These are phyloP conservation scores for Cucumis melo DNA, from an alignment of 306 rosid species.

Conservation along the genomic window DNA sequence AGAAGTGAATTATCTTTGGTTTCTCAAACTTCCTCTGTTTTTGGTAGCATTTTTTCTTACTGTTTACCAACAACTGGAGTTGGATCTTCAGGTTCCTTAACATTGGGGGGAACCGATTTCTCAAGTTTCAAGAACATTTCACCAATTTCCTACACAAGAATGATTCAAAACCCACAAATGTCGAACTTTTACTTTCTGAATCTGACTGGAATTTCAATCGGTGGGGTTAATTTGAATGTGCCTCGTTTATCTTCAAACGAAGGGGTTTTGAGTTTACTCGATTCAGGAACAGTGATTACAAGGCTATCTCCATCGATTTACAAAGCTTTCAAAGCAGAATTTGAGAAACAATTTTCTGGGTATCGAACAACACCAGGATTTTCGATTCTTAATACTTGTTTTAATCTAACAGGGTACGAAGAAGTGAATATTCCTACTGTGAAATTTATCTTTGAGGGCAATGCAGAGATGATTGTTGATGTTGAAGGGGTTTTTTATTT, in stretches of 20 bases:
- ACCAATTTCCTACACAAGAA: constrained; percentile 57
- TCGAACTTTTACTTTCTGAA: constrained; percentile 56
- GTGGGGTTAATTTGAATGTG: constrained; percentile 32
- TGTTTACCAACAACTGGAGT: constrained; percentile 54
- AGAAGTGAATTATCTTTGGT: constrained; percentile 57
- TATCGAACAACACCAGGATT: constrained; percentile 41
- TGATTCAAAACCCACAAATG: constrained; percentile 45
- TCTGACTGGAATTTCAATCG: constrained; percentile 48
- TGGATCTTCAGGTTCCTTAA: constrained; percentile 60
- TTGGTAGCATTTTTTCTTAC: constrained; percentile 75
- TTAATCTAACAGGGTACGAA: constrained; percentile 40
- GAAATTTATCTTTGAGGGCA: constrained; percentile 43
- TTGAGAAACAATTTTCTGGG: constrained; percentile 54
- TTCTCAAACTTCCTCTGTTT: constrained; percentile 43
- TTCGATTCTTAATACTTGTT: constrained; percentile 70
- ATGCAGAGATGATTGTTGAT: constrained; percentile 52
- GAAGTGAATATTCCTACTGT: constrained; percentile 45
- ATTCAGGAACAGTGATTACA: constrained; percentile 77
- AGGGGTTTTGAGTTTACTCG: constrained; percentile 33
- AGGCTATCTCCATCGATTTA: constrained; percentile 58
- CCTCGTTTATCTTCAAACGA: constrained; percentile 15
- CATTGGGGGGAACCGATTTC: constrained; percentile 40
- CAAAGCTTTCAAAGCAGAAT: constrained; percentile 50
- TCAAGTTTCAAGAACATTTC: constrained; percentile 46
- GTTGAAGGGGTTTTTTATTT: constrained; percentile 37